Evolutionary conservation across 2,329 filamentous ascomycete genomes (phyloP).

Genomic region (Aspergillus pseudoterreus): DNA sequence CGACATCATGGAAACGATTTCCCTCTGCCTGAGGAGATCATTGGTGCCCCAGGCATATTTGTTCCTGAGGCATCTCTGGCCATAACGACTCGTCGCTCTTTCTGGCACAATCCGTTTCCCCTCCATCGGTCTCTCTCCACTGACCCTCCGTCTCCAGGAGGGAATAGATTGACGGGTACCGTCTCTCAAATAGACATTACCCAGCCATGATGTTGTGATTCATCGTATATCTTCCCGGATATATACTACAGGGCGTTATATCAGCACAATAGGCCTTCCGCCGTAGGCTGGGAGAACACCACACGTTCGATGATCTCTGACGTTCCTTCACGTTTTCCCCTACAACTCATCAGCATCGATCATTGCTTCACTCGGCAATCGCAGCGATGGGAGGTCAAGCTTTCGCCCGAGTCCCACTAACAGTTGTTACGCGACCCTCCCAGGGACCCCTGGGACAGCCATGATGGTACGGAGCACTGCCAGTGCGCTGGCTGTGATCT

Average conservation of each 20-base stretch:
- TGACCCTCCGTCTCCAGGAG: not conserved
- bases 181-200: too few relatives aligned
- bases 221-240: not conserved
- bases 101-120: not conserved
- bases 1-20: too few relatives aligned
- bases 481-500: too few relatives aligned
- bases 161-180: not conserved
- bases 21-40: too few relatives aligned
- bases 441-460: not conserved
- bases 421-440: not conserved
- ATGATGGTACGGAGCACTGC: too few relatives aligned
- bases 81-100: not conserved
- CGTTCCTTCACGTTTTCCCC: not conserved
- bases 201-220: too few relatives aligned
- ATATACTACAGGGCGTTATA: not conserved
- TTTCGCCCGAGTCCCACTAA: not conserved
- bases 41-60: too few relatives aligned
- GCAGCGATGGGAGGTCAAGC: not conserved
- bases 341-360: not conserved
- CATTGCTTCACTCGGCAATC: not conserved
- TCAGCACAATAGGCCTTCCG: too few relatives aligned
- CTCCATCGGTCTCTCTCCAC: too few relatives aligned
- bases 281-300: too few relatives aligned
- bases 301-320: too few relatives aligned
- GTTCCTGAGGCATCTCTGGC: too few relatives aligned